Percentiles rank a stretch among this genome's conserved stretches.
Evolutionary conservation across 805 yeast genomes (phyloP).

Genomic region (Candida broadrunensis): DNA sequence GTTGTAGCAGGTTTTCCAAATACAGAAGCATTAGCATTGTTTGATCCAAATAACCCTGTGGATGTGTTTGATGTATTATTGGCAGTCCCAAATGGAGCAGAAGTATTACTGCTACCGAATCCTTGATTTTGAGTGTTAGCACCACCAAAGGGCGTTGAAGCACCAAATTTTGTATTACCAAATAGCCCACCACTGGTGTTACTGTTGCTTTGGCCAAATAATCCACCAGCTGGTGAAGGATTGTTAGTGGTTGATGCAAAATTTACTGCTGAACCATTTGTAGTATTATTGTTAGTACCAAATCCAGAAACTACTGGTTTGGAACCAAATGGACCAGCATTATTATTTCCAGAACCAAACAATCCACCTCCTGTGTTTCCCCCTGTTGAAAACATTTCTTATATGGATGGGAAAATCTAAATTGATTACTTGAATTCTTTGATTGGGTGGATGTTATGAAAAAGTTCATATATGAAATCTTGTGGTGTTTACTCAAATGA

Average conservation of each 20-base stretch:
- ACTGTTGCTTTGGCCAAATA: conserved; percentile 2
- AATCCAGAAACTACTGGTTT: conserved; percentile 4
- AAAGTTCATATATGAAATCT: too few species aligned
- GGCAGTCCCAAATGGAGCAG: too few species aligned
- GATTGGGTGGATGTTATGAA: too few species aligned
- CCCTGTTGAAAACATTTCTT: not conserved
- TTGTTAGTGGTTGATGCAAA: conserved; percentile 5
- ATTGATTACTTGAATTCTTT: too few species aligned
- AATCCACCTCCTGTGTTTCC: conserved; percentile 7
- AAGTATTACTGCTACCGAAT: too few species aligned
- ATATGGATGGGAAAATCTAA: not conserved
- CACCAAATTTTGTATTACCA: conserved; percentile 10
- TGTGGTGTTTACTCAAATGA: not conserved
- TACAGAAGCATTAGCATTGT: conserved; percentile 15
- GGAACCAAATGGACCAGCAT: conserved; percentile 4
- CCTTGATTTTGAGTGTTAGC: too few species aligned
- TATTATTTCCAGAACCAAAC: conserved; percentile 3
- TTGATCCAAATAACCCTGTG: too few species aligned
- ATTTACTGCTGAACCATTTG: too few species aligned
- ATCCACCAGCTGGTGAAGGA: conserved; percentile 2
- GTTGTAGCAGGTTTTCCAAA: conserved; percentile 18
- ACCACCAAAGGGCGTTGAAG: too few species aligned
- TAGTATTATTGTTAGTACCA: conserved; percentile 4
- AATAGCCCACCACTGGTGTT: conserved; percentile 13
- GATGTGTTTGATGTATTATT: too few species aligned